A percentile compares a stretch with the other conserved stretches of the same genome.
phyloP scores from a whole-genome alignment of 306 rosid genomes.

The Lablab purpureus region DNA sequence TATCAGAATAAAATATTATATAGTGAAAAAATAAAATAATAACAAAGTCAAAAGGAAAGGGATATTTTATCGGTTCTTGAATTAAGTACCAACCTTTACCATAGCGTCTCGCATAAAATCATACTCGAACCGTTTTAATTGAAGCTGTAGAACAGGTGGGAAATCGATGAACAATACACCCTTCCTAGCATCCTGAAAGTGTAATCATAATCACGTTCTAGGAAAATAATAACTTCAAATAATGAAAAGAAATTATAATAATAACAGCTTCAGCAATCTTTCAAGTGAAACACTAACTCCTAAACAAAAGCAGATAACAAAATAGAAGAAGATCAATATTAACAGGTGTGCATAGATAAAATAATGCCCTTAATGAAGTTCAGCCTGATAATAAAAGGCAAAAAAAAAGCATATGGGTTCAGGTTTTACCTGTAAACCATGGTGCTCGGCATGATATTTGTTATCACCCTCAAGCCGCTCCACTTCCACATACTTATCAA shows the following conservation, averaged over 20 bases:
- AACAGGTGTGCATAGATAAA: background rate
- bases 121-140: conserved; percentile 90
- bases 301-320: background rate
- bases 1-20: background rate
- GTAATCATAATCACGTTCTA: conserved; percentile 19
- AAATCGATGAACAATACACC: conserved; percentile 94
- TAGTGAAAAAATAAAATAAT: conserved; percentile 4
- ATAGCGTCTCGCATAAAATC: conserved; percentile 87
- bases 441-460: conserved; percentile 88
- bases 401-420: background rate
- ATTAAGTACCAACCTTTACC: conserved; percentile 82
- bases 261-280: background rate
- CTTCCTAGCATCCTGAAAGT: conserved; percentile 89
- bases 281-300: background rate
- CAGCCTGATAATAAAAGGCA: conserved; percentile 15
- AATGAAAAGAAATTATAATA: background rate
- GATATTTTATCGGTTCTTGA: conserved; percentile 21
- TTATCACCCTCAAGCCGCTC: conserved; percentile 95
- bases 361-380: conserved; percentile 22
- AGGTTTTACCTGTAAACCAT: conserved; percentile 81
- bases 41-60: conserved; percentile 7
- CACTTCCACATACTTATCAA: conserved; percentile 94
- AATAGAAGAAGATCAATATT: background rate
- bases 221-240: background rate
- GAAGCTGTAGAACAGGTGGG: conserved; percentile 98